Base-by-base conservation (phyloP, 257 asterid species). In the Nicotiana tomentosiformis region DNA sequence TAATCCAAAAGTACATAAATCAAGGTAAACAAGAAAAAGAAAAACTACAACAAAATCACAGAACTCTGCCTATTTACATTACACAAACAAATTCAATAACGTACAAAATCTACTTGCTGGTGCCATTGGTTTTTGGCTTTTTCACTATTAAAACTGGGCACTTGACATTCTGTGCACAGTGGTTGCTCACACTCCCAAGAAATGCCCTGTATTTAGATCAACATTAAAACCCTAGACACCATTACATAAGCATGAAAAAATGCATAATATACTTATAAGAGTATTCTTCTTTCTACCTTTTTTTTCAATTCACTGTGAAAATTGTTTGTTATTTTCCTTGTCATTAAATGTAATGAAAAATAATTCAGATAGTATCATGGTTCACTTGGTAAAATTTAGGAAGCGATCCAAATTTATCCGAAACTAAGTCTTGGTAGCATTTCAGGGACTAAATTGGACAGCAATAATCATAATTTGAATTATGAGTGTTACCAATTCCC, bases 131-230 rank as follows among this genome's bases (percentile, higher is more conserved):
- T 86, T 91, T 86, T 5, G 97, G 93, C 85, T 82, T 90, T 81
- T 92, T 93, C 88, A 91, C 98, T 65, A 92, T 87, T 84, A 93
- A 64, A 70, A 93, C 92, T 2, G 97, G 97, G 65, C 98, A 91
- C 79, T 88, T 92, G 32, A 78, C 90, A 35, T 89, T 90, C 72
- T 89, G 94, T 7, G 92, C 94, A 81, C 97, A 93, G 30, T 92
- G 93, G 39, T 88, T 90, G 87, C 97, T 93, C 83, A 93, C 97
- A 56, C 97, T 93, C 57, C 97, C 97, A 61, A 93, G 93, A 84
- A 93, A 87, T 69, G 94, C 93, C 95, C 95, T 93, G 93, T 74
- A 74, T 74, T 74, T 37, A 49, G 77, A 83, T 77, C 53, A 46
- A 60, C 17, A 16, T 57, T 55, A 65, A 9, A 72, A 37, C 33